These are phyloP conservation scores for Phytophthora pini DNA, from an alignment of 352 stramenopile genomes.

Conservation along the genomic window DNA sequence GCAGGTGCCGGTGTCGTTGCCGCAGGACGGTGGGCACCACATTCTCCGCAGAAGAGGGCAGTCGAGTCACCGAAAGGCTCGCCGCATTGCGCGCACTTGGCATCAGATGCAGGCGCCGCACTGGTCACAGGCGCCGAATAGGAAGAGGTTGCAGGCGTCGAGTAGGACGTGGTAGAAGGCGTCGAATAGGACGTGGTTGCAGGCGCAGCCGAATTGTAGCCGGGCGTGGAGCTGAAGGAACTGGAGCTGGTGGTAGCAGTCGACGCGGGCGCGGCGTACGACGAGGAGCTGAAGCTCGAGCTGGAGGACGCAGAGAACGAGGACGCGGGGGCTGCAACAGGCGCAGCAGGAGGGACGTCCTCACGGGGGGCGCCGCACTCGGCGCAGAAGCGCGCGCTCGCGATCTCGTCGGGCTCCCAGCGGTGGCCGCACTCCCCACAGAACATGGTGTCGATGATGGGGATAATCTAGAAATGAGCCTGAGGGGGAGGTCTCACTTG, in stretches of 20 bases:
- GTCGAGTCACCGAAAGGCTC: constrained; percentile 59
- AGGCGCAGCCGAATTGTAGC: constrained; percentile 23
- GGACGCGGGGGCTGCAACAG: constrained; percentile 7
- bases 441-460: constrained; percentile 57
- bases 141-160: constrained; percentile 12
- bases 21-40: constrained; percentile 56
- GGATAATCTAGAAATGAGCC: constrained; percentile 34
- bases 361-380: constrained; percentile 80
- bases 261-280: constrained; percentile 13
- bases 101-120: neutral
- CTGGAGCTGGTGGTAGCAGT: constrained; percentile 11
- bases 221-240: constrained; percentile 16
- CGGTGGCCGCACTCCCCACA: constrained; percentile 84
- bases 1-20: constrained; percentile 11
- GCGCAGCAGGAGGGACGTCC: constrained; percentile 41
- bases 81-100: constrained; percentile 56
- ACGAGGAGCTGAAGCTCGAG: constrained; percentile 21
- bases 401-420: constrained; percentile 84
- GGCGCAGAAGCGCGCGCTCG: constrained; percentile 80
- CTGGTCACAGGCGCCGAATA: constrained; percentile 7
- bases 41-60: constrained; percentile 80
- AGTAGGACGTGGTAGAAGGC: constrained; percentile 5
- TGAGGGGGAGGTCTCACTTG: constrained; percentile 19
- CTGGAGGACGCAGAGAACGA: constrained; percentile 9
- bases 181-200: constrained; percentile 18